These are phyloP conservation scores for Cucumis melo DNA, from an alignment of 306 rosid species.

Conservation along the genomic window DNA sequence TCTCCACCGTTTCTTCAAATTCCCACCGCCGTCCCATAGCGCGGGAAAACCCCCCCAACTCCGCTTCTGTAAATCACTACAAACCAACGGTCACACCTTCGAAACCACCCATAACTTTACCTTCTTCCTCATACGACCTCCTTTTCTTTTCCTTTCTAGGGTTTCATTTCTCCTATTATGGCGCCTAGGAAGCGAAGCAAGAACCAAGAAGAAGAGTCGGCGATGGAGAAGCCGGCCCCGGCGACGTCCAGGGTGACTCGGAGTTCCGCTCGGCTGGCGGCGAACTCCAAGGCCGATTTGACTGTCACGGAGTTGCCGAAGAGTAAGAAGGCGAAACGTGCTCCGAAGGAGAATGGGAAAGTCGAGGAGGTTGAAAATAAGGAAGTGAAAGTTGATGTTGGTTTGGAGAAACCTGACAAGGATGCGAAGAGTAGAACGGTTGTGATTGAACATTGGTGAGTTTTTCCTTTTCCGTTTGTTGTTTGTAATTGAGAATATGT, in stretches of 20 bases:
- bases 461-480: not conserved
- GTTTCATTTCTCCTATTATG: conserved; percentile 11
- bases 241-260: conserved; percentile 14
- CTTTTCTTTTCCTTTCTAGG: not conserved
- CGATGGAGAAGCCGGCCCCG: not conserved
- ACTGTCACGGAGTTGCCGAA: not conserved
- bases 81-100: too few species aligned
- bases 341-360: not conserved
- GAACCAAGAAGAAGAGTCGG: conserved; percentile 3
- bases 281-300: not conserved
- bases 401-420: conserved; percentile 1
- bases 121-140: not conserved
- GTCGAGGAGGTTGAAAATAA: not conserved
- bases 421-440: conserved; percentile 12
- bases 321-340: conserved; percentile 8
- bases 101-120: not conserved
- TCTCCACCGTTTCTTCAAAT: conserved; percentile 15
- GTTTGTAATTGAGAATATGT: not conserved
- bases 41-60: conserved; percentile 16
- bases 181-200: conserved; percentile 28
- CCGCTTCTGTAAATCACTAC: not conserved
- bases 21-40: not conserved
- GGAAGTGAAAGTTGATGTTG: not conserved
- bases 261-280: conserved; percentile 15
- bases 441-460: conserved; percentile 41